A percentile compares a stretch with the other conserved stretches of the same genome.
phyloP scores from a whole-genome alignment of 78 protist genomes.

The Salpingoeca rosetta region DNA sequence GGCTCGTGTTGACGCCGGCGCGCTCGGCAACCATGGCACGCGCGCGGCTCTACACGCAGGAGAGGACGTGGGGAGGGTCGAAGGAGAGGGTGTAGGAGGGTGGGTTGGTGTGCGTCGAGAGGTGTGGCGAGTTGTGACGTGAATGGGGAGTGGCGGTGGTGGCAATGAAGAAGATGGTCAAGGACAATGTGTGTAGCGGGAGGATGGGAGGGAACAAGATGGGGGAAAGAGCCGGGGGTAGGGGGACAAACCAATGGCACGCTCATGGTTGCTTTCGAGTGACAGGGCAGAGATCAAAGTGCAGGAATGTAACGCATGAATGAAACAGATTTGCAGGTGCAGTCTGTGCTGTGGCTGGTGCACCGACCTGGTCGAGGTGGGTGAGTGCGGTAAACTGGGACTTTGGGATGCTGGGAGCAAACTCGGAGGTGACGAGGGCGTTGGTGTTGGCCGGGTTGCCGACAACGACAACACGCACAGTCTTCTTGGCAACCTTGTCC shows the following conservation, averaged over 20 bases:
- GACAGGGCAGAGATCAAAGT: no score
- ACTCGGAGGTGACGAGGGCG: conserved; percentile 44
- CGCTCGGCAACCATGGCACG: conserved; percentile 28
- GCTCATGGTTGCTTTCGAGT: no score
- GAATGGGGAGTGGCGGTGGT: neutral
- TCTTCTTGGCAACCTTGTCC: conserved; percentile 43
- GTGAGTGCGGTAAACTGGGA: conserved; percentile 80
- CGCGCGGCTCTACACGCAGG: neutral
- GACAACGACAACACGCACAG: conserved; percentile 69
- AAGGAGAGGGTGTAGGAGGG: no score
- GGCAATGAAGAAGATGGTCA: no score
- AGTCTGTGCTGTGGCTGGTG: conserved; percentile 59
- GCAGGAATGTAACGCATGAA: no score
- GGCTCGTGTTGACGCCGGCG: conserved; percentile 26
- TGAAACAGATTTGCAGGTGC: no score
- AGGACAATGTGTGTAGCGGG: no score
- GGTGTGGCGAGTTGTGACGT: neutral
- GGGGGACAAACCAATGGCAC: no score
- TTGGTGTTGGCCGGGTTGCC: conserved; percentile 98
- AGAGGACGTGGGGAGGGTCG: no score
- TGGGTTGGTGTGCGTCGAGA: neutral
- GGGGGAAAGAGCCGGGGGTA: no score
- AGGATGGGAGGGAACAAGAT: no score
- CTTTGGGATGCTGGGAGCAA: conserved; percentile 71
- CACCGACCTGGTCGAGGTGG: conserved; percentile 66